Evolutionary conservation across 805 yeast species (phyloP), one percentile per base, ranked within the genome.

Genomic region (Teunomyces kruisii): DNA sequence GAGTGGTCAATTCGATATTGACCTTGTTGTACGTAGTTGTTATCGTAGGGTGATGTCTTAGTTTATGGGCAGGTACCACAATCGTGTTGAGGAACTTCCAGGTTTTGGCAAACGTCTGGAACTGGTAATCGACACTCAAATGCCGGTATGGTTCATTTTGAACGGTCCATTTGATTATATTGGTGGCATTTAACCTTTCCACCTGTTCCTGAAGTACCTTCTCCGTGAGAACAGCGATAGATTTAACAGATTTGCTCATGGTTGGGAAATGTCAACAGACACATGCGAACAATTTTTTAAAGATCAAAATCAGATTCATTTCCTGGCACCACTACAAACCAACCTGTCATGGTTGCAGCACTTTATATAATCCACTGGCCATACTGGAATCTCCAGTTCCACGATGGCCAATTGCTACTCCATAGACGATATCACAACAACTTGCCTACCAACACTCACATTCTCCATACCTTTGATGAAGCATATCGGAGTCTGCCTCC

Each of bases 1-100:
- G 94, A 0, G 92, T 86, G 1, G 83, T 77, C 31, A 85, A 58
- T 19, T 68, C 65, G 3, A 86, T 48, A 12, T 68, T 65, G 1
- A 85, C 86, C 26, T 68, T 64, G 49, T 80, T 86, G 55, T 85
- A 86, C 0, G 81, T 75, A 3, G 85, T 85, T 0, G 68, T 71
- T 9, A 86, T 78, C 0, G 81, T 81, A 0, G 94, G 92, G 58
- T 86, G 95, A 54, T 86, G 92, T 3, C 81, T 84, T 55, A 66
- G 59, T 1, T 72, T 54, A 56, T 84, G 86, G 0, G 86, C 74
- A 42, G 80, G 64, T 64, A 77, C 61, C 1, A 88, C 76, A 1
- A 86, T 74, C 38, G 73, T 71, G 22, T 78, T 81, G 14, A 86
- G 62, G 54, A 84, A 84, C 8, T 78, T 67, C 89, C 91, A 84